These are phyloP conservation scores for Mariannaea sp. DNA, from an alignment of 2,329 filamentous ascomycete species.

Conservation along the genomic window DNA sequence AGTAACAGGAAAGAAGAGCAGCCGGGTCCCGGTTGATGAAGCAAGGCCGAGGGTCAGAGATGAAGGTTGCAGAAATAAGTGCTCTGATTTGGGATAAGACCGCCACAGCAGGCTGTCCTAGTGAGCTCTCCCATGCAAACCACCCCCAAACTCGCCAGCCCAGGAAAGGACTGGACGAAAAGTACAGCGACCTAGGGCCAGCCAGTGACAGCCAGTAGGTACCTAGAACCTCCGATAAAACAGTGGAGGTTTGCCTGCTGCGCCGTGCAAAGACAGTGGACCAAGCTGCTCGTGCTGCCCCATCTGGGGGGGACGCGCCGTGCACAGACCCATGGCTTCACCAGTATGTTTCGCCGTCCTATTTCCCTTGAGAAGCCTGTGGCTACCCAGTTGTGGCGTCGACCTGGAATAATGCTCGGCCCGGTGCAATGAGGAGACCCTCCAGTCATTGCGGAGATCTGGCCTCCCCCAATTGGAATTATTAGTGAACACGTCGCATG, in stretches of 20 bases:
- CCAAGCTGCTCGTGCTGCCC: not conserved
- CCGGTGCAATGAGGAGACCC: not conserved
- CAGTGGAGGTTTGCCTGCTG: not conserved
- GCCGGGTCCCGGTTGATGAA: not conserved
- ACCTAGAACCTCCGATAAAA: not conserved
- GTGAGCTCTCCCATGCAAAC: not conserved
- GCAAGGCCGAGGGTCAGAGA: conserved; percentile 2
- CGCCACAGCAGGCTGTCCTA: too few species aligned
- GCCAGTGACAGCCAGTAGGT: not conserved
- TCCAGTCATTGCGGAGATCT: conserved; percentile 13
- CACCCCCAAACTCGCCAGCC: too few species aligned
- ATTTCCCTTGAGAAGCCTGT: too few species aligned
- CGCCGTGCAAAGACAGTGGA: not conserved
- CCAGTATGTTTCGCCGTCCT: too few species aligned
- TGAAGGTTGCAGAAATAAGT: conserved; percentile 15
- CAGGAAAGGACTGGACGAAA: conserved; percentile 3
- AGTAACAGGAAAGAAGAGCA: not conserved
- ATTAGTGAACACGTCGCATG: conserved; percentile 20
- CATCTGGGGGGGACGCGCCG: not conserved
- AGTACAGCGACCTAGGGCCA: not conserved
- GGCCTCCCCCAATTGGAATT: conserved; percentile 20
- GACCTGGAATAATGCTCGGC: conserved; percentile 6
- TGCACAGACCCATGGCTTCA: not conserved
- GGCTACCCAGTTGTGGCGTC: not conserved
- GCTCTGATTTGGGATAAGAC: too few species aligned